These are phyloP conservation scores for Cyclospora cayetanensis DNA, from an alignment of 169 alveolate genomes.

Conservation along the genomic window DNA sequence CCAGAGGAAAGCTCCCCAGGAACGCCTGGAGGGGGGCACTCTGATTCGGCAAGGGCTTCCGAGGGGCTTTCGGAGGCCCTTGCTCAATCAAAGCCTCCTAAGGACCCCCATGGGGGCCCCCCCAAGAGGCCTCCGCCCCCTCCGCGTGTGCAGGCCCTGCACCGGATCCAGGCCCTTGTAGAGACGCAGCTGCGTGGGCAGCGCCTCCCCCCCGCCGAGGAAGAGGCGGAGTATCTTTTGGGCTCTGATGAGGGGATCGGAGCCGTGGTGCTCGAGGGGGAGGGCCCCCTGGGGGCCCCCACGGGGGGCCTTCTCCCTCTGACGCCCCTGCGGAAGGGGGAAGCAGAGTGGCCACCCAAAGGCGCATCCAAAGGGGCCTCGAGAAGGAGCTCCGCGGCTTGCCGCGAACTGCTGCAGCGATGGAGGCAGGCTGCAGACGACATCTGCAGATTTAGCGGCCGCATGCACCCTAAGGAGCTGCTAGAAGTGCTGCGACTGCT, in stretches of 20 bases:
- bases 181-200: conserved; percentile 1
- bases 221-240: not conserved
- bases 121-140: not conserved
- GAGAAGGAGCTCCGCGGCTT: not conserved
- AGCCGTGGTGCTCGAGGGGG: not conserved
- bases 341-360: conserved; percentile 22
- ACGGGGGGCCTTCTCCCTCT: not conserved
- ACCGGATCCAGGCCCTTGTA: not conserved
- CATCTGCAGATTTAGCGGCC: not conserved
- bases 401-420: not conserved
- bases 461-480: not conserved
- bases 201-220: not conserved
- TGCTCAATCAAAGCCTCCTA: too few species aligned
- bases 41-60: too few species aligned
- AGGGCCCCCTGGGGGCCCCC: not conserved
- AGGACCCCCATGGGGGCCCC: not conserved
- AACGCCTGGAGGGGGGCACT: too few species aligned
- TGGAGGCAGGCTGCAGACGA: not conserved
- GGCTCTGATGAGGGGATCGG: not conserved
- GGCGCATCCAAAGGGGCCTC: not conserved
- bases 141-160: conserved; percentile 22
- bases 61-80: too few species aligned
- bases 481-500: conserved; percentile 35
- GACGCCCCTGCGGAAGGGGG: too few species aligned
- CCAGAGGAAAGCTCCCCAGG: too few species aligned